Evolutionary conservation across 2,329 filamentous ascomycete species (phyloP).

Genomic region (Hypoxylon sp.): DNA sequence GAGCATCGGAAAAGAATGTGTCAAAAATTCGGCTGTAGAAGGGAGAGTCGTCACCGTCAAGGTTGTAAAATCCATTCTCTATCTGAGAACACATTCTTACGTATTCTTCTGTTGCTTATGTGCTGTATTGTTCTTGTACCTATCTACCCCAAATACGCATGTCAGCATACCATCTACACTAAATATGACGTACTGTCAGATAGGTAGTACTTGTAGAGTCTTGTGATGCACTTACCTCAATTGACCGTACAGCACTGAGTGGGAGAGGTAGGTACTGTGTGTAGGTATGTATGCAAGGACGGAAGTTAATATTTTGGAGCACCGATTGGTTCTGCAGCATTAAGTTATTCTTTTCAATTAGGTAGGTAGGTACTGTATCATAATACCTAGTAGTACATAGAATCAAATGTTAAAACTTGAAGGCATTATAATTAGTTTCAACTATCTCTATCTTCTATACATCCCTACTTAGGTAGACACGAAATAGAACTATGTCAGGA

Average conservation of each 20-base stretch:
- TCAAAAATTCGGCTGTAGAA: conserved; percentile 34
- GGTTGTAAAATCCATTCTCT: conserved; percentile 22
- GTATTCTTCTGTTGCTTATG: not conserved
- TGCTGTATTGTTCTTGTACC: conserved; percentile 8
- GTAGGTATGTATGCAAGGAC: too few species aligned
- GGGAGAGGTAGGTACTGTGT: too few species aligned
- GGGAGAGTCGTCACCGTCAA: conserved; percentile 29
- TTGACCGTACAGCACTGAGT: too few species aligned
- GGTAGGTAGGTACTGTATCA: too few species aligned
- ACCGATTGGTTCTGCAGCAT: conserved; percentile 25
- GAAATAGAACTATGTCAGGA: too few species aligned
- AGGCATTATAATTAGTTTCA: too few species aligned
- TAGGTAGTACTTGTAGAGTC: conserved; percentile 20
- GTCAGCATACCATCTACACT: not conserved
- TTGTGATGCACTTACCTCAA: too few species aligned
- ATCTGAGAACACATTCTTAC: conserved; percentile 34
- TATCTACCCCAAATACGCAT: conserved; percentile 8
- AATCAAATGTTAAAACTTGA: too few species aligned
- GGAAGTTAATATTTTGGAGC: too few species aligned
- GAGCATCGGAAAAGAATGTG: conserved; percentile 26
- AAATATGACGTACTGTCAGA: conserved; percentile 14
- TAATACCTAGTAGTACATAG: too few species aligned
- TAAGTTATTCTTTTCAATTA: conserved; percentile 5
- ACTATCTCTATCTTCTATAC: too few species aligned
- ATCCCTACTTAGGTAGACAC: too few species aligned